Evolutionary conservation across 1,284 basidiomycete genomes (phyloP).

Genomic region (Ceratobasidium theobromae): DNA sequence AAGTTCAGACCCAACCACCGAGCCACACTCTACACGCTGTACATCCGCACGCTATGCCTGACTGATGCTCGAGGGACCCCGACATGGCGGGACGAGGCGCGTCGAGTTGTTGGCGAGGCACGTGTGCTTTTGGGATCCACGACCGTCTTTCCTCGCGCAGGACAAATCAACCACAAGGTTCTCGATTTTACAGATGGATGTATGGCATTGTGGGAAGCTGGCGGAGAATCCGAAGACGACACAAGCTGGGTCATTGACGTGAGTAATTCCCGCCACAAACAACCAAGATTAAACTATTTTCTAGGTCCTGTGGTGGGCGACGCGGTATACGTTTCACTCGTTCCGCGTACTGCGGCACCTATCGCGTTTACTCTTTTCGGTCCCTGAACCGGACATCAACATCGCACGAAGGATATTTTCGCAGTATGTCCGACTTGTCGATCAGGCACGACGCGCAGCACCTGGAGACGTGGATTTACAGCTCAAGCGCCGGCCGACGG

Average conservation of each 20-base stretch:
- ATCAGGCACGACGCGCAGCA: slow-evolving; percentile 70
- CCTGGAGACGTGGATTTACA: slow-evolving; percentile 45
- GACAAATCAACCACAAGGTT: slow-evolving; percentile 76
- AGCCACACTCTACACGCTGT: slow-evolving; percentile 64
- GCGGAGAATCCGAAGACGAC: slow-evolving; percentile 59
- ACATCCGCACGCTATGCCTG: slow-evolving; percentile 69
- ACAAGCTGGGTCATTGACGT: slow-evolving; percentile 74
- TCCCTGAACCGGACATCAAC: slow-evolving; percentile 57
- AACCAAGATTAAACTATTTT: slow-evolving; percentile 36
- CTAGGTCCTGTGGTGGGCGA: slow-evolving; percentile 88
- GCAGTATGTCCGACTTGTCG: slow-evolving; percentile 82
- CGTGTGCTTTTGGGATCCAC: slow-evolving; percentile 63
- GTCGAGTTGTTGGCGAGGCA: slow-evolving; percentile 67
- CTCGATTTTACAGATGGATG: slow-evolving; percentile 83
- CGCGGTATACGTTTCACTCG: slow-evolving; percentile 88
- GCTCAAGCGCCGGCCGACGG: slow-evolving; percentile 41
- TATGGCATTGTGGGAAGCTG: slow-evolving; percentile 77
- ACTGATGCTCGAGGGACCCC: slow-evolving; percentile 46
- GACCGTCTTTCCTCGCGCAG: slow-evolving; percentile 82
- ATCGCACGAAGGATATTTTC: slow-evolving; percentile 76
- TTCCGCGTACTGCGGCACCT: slow-evolving; percentile 81
- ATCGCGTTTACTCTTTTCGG: slow-evolving; percentile 61
- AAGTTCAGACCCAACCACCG: slow-evolving; percentile 73
- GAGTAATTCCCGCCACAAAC: slow-evolving; percentile 41
- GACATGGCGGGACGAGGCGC: slow-evolving; percentile 64